phyloP scores from a whole-genome alignment of 257 asterid genomes.

The Misopates orontium region DNA sequence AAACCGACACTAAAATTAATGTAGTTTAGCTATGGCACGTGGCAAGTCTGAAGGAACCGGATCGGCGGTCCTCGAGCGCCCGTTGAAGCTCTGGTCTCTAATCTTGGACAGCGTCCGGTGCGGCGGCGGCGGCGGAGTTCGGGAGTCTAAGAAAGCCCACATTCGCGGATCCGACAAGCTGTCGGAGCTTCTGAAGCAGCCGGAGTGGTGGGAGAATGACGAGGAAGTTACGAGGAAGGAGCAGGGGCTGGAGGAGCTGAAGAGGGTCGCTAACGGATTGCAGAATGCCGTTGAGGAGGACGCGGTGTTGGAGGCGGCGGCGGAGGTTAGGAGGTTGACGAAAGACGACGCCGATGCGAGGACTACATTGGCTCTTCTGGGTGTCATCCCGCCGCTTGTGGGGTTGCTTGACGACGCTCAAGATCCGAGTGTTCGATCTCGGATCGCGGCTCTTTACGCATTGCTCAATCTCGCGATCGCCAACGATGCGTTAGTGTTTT shows the following conservation, averaged over 20 bases:
- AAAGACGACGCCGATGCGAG: conserved; percentile 65
- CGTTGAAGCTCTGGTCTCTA: conserved; percentile 58
- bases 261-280: conserved; percentile 48
- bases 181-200: conserved; percentile 63
- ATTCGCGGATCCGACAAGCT: conserved; percentile 66
- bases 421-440: conserved; percentile 47
- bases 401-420: conserved; percentile 55
- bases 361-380: conserved; percentile 70
- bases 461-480: conserved; percentile 73
- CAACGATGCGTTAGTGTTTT: conserved; percentile 55
- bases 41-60: conserved; percentile 44
- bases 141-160: too few species aligned
- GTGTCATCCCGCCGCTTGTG: conserved; percentile 87
- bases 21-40: conserved; percentile 27
- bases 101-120: conserved; percentile 72
- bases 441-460: conserved; percentile 78
- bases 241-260: conserved; percentile 55
- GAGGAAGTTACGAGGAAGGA: conserved; percentile 53
- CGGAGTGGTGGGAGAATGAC: conserved; percentile 63
- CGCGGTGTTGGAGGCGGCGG: conserved; percentile 63
- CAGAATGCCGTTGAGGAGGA: conserved; percentile 24
- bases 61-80: conserved; percentile 62
- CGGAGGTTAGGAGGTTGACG: conserved; percentile 66
- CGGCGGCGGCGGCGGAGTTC: conserved; percentile 52
- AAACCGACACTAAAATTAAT: neutral